Evolutionary conservation across 169 alveolate genomes (phyloP), one percentile per base, ranked within the genome.

Genomic region (Plasmodium fragile): DNA sequence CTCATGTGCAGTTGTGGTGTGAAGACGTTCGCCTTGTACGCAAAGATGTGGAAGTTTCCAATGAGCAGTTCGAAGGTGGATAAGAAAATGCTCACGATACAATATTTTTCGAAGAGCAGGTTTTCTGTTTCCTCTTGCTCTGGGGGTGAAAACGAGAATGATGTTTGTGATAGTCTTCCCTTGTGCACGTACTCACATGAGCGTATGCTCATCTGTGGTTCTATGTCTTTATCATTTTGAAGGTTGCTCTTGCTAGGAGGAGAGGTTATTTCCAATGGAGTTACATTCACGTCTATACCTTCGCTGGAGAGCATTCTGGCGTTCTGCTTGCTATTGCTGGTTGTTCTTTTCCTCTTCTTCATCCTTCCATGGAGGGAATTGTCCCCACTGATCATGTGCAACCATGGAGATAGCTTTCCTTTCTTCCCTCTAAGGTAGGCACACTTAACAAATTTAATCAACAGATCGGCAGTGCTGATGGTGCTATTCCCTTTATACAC

Each of bases 1-100:
- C 65, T 28, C 39, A 55, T 11, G 41, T 81, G 90, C 36, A 81
- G 28, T 32, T 73, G 75, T 5, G 85, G 84, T 8, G 82, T 73
- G 79, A 85, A 85, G 34, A 85, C 70, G 79, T 85, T 85, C 59
- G 93, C 55, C 43, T 85, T 85, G 43, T 85, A 85, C 1, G 93
- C 93, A 65, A 85, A 85, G 6, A 85, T 85, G 32, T 85, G 84
- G 11, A 85, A 85, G 45, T 85, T 85, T 1, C 84, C 78, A 10
- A 85, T 49, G n/a, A 85, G 30, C 16, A 85, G 32, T 53, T 85
- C 93, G 32, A 85, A 85, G 18, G 80, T 55, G 1, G 93, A 85
- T 3, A 85, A 49, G 53, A 85, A 85, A 1, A 85, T 85, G 36
- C 53, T 85, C 36, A 75, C 70, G 30, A 85, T 52, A 45, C 93